A percentile compares a stretch with the other conserved stretches of the same genome.
phyloP scores from a whole-genome alignment of 306 rosid genomes.

The Alnus glutinosa region DNA sequence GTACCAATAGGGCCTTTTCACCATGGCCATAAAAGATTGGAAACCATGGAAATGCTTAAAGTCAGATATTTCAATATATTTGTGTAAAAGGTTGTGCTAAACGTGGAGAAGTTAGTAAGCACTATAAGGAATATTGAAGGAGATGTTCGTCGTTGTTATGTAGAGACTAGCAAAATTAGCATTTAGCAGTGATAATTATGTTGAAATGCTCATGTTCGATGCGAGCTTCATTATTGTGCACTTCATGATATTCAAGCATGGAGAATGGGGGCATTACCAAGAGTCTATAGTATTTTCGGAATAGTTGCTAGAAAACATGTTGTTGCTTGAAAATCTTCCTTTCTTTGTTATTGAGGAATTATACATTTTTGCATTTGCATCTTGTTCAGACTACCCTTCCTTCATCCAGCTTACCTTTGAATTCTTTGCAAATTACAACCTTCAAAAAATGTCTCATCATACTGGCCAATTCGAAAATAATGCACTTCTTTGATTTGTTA shows the following conservation, averaged over 20 bases:
- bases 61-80: not conserved
- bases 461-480: not conserved
- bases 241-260: too few species aligned
- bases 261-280: too few species aligned
- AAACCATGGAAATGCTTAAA: constrained; percentile 4
- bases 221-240: constrained; percentile 2
- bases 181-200: not conserved
- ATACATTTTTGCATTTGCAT: not conserved
- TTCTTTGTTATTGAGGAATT: constrained; percentile 13
- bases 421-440: fast-evolving
- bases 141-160: not conserved
- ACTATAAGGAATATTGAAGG: not conserved
- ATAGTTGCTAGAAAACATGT: not conserved
- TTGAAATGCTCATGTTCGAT: not conserved
- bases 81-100: not conserved
- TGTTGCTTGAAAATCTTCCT: constrained; percentile 22
- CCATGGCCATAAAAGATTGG: not conserved
- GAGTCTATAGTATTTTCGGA: not conserved
- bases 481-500: not conserved
- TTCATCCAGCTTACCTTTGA: not conserved
- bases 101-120: not conserved
- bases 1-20: constrained; percentile 21
- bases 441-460: fast-evolving
- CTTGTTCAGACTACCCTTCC: not conserved
- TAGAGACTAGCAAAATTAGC: not conserved